These are phyloP conservation scores for Blastocrithidia nonstop DNA, from an alignment of 208 protist genomes.

Conservation along the genomic window DNA sequence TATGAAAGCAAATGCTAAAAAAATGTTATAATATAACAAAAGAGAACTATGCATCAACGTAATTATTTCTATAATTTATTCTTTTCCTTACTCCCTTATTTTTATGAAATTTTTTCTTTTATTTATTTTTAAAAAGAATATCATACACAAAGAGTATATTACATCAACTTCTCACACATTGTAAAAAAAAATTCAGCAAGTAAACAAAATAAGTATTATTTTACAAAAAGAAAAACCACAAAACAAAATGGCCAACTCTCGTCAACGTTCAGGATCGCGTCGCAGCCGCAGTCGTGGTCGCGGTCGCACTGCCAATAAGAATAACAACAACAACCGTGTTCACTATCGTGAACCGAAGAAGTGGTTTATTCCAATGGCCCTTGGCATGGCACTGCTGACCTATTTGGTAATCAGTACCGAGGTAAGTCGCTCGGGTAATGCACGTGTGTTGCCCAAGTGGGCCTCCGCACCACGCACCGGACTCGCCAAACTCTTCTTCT, in stretches of 20 bases:
- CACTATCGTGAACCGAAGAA: background rate
- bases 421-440: slow-evolving; percentile 11
- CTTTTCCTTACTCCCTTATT: no score
- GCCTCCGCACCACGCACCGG: background rate
- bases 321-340: background rate
- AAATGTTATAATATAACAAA: no score
- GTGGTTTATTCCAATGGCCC: slow-evolving; percentile 14
- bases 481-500: background rate
- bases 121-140: no score
- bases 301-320: no score
- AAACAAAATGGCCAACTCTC: background rate
- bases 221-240: background rate
- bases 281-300: background rate
- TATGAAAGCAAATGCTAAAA: no score
- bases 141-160: no score
- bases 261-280: background rate
- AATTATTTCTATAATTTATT: no score
- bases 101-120: no score
- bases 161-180: no score
- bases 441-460: slow-evolving; percentile 16
- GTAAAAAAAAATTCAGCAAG: background rate
- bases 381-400: slow-evolving; percentile 39
- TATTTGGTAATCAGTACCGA: slow-evolving; percentile 24
- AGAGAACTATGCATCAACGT: no score
- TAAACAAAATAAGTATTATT: no score